Evolutionary conservation across 1,284 basidiomycete genomes (phyloP).

Genomic region (Trichosporon sp.): DNA sequence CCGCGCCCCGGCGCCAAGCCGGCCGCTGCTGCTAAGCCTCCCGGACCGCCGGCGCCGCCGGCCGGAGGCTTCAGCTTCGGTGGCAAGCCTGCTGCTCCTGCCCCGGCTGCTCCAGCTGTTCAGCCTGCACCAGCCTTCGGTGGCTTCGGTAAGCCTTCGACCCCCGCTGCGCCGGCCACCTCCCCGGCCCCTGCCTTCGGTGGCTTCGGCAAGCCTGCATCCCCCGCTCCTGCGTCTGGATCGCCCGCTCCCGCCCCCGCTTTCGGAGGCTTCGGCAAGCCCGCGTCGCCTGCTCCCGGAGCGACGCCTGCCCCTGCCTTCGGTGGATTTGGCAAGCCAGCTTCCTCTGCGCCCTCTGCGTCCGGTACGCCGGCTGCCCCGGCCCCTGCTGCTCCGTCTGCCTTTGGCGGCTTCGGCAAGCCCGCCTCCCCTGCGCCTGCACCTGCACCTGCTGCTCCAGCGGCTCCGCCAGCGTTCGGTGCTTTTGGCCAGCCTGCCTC

Average conservation of each 20-base stretch:
- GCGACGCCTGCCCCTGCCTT: slow-evolving; percentile 1
- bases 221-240: not conserved
- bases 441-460: not conserved
- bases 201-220: slow-evolving; percentile 20
- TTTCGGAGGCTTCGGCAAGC: slow-evolving; percentile 15
- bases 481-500: slow-evolving; percentile 8
- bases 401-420: not conserved
- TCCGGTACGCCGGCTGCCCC: slow-evolving; percentile 17
- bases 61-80: slow-evolving; percentile 16
- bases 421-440: not conserved
- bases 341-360: not conserved
- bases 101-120: not conserved
- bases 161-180: slow-evolving; percentile 5
- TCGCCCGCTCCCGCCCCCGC: not conserved
- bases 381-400: slow-evolving; percentile 16
- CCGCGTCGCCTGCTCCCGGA: not conserved
- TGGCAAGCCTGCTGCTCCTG: slow-evolving; percentile 16
- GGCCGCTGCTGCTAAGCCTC: slow-evolving; percentile 21
- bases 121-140: slow-evolving; percentile 3
- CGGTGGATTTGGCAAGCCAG: slow-evolving; percentile 8
- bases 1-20: slow-evolving; percentile 43
- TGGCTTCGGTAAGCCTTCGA: slow-evolving; percentile 20
- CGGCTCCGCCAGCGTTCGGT: slow-evolving; percentile 12
- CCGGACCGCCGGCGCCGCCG: slow-evolving; percentile 14
- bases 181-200: slow-evolving; percentile 9